Percentiles rank a stretch among this genome's conserved stretches.
phyloP scores from a whole-genome alignment of 129 eudicot genomes.

The Deinandra increscens region DNA sequence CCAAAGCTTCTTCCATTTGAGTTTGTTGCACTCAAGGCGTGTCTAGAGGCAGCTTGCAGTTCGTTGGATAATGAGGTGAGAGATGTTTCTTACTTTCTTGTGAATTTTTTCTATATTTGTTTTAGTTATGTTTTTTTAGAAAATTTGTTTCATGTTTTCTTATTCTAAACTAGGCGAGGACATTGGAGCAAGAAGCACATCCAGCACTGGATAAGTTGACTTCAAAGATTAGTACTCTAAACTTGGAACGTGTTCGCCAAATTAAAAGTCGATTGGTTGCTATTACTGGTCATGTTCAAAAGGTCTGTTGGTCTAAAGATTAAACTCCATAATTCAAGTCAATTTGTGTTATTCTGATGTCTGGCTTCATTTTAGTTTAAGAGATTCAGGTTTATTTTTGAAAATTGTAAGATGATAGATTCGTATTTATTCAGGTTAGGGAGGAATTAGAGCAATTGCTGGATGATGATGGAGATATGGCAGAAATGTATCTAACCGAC shows the following conservation, averaged over 20 bases:
- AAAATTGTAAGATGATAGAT: too few species aligned
- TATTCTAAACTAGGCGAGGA: too few species aligned
- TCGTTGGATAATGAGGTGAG: conserved; percentile 55
- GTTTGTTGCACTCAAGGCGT: too few species aligned
- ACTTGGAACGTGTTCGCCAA: conserved; percentile 67
- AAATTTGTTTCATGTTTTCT: not conserved
- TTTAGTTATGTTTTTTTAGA: not conserved
- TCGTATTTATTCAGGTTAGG: too few species aligned
- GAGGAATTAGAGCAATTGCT: too few species aligned
- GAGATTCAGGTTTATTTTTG: too few species aligned
- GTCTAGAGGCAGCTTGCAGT: too few species aligned
- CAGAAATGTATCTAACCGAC: too few species aligned
- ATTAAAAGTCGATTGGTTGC: conserved; percentile 67
- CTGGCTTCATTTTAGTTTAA: too few species aligned
- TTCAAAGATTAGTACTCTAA: conserved; percentile 58
- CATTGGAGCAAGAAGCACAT: conserved; percentile 75
- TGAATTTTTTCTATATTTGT: not conserved
- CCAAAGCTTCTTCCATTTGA: too few species aligned
- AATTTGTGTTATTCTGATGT: too few species aligned
- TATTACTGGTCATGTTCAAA: conserved; percentile 64
- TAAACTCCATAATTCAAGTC: not conserved
- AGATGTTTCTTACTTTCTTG: not conserved
- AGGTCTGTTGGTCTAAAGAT: conserved; percentile 40
- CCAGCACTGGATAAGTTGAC: conserved; percentile 66
- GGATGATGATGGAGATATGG: too few species aligned